These are phyloP conservation scores for Haplosporangium gracile DNA, from an alignment of 192 early-diverging fungal species.

Conservation along the genomic window DNA sequence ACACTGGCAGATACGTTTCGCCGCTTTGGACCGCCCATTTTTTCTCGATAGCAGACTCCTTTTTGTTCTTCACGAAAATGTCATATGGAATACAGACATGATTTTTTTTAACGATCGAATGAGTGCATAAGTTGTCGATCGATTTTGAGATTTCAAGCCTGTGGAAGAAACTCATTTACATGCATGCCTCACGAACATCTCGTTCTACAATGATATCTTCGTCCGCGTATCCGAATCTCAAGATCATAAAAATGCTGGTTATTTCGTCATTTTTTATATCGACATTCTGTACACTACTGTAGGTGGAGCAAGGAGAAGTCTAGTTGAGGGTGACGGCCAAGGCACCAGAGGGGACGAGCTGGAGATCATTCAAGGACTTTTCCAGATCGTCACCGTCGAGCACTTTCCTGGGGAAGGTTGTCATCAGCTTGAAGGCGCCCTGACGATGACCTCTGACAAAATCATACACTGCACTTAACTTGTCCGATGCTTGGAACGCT, in stretches of 20 bases:
- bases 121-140: no score
- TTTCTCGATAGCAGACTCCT: background rate
- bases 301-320: background rate
- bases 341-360: conserved; percentile 68
- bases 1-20: background rate
- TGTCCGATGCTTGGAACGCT: conserved; percentile 71
- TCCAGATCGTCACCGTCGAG: conserved; percentile 67
- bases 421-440: conserved; percentile 71
- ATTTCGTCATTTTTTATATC: no score
- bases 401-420: conserved; percentile 80
- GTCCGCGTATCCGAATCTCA: no score
- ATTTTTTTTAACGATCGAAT: background rate
- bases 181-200: no score
- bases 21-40: background rate
- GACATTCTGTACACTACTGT: no score
- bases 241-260: no score
- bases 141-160: no score
- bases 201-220: no score
- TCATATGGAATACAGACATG: conserved; percentile 1
- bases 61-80: background rate
- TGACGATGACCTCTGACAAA: conserved; percentile 64
- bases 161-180: no score
- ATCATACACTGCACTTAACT: conserved; percentile 70
- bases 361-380: conserved; percentile 81
- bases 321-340: conserved; percentile 61